Evolutionary conservation across 2,329 filamentous ascomycete species (phyloP).

Genomic region (Rutstroemia sp.): DNA sequence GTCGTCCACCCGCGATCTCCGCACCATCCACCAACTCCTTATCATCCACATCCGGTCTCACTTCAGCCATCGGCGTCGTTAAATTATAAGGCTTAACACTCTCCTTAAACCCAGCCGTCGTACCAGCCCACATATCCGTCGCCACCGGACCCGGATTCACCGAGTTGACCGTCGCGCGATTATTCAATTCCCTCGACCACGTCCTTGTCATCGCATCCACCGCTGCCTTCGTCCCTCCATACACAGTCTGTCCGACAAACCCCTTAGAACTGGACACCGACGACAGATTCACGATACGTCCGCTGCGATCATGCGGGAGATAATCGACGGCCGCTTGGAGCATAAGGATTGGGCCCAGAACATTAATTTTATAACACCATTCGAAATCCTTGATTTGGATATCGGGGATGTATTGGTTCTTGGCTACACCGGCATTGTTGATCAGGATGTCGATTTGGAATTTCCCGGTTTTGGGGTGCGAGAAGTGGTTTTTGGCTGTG

Average conservation of each 20-base stretch:
- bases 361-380: constrained; percentile 70
- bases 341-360: constrained; percentile 71
- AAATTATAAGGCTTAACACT: constrained; percentile 53
- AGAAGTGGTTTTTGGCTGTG: constrained; percentile 51
- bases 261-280: constrained; percentile 51
- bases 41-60: constrained; percentile 53
- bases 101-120: constrained; percentile 49
- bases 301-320: constrained; percentile 61
- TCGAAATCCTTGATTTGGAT: constrained; percentile 61
- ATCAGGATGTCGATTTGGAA: constrained; percentile 76
- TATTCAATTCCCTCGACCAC: constrained; percentile 55
- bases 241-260: constrained; percentile 51
- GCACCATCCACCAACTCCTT: constrained; percentile 53
- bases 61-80: constrained; percentile 56
- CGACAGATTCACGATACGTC: constrained; percentile 55
- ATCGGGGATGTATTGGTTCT: constrained; percentile 58
- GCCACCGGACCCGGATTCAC: constrained; percentile 60
- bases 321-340: constrained; percentile 65
- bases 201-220: constrained; percentile 63
- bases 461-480: constrained; percentile 35
- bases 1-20: constrained; percentile 47
- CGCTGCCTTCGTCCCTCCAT: constrained; percentile 60
- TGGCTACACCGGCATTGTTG: constrained; percentile 73
- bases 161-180: constrained; percentile 56
- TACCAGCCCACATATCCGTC: constrained; percentile 57